Percentiles rank a stretch among this genome's conserved stretches.
phyloP scores from a whole-genome alignment of 2,329 filamentous ascomycete species.

The Dothideomycetidae sp. region DNA sequence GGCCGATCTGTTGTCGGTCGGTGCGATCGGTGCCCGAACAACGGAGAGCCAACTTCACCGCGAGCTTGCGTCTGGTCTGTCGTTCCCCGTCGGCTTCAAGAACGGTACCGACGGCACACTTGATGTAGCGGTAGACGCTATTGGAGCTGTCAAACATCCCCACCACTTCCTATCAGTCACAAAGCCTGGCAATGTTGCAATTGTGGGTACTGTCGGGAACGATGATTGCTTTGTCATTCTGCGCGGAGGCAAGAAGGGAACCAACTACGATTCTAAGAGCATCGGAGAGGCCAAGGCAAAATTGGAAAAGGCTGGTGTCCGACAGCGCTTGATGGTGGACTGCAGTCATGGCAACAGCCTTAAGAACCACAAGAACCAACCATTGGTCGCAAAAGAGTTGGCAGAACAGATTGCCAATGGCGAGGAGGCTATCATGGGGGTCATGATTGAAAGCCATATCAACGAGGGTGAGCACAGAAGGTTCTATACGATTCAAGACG shows the following conservation, averaged over 20 bases:
- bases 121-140: constrained; percentile 84
- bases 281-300: constrained; percentile 72
- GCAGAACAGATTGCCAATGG: constrained; percentile 75
- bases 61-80: constrained; percentile 82
- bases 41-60: constrained; percentile 93
- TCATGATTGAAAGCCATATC: constrained; percentile 98
- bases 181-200: constrained; percentile 87
- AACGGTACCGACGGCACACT: constrained; percentile 92
- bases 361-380: constrained; percentile 96
- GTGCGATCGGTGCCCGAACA: constrained; percentile 88
- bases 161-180: constrained; percentile 97
- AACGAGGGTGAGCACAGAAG: constrained; percentile 55
- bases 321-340: constrained; percentile 80
- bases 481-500: constrained; percentile 2
- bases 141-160: constrained; percentile 78
- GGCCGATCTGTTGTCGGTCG: constrained; percentile 79
- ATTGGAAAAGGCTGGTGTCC: constrained; percentile 56
- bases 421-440: constrained; percentile 80
- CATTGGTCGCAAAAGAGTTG: constrained; percentile 70
- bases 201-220: constrained; percentile 87
- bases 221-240: constrained; percentile 96
- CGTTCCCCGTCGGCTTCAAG: constrained; percentile 98
- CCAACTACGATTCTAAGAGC: constrained; percentile 81
- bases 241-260: constrained; percentile 79
- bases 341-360: constrained; percentile 83